phyloP scores from a whole-genome alignment of 768 basidiomycete species.

The Leccinum sublutescens region DNA sequence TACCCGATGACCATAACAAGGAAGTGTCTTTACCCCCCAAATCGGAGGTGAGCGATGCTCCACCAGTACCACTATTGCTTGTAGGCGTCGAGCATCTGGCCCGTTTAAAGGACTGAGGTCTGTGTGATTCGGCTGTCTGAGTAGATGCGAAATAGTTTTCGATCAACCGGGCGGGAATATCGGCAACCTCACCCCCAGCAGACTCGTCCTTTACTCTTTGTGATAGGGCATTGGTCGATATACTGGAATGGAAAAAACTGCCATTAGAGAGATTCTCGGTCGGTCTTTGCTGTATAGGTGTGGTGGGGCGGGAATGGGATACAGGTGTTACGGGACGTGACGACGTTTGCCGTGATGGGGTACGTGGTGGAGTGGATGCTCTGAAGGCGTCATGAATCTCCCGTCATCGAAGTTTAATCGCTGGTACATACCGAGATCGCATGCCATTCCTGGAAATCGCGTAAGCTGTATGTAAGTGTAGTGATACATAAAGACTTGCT shows the following conservation, averaged over 20 bases:
- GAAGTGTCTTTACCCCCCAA: slow-evolving; percentile 11
- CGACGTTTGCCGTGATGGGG: slow-evolving; percentile 13
- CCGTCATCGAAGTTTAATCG: neutral
- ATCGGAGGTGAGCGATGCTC: slow-evolving; percentile 11
- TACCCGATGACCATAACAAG: slow-evolving; percentile 40
- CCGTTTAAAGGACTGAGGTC: slow-evolving; percentile 73
- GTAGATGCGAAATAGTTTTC: slow-evolving; percentile 49
- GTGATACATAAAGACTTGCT: neutral
- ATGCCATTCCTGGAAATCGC: neutral
- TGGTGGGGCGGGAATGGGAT: slow-evolving; percentile 10
- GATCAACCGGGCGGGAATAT: slow-evolving; percentile 53
- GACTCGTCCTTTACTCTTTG: slow-evolving; percentile 22
- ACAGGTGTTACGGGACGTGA: slow-evolving; percentile 17
- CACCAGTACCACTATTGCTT: slow-evolving; percentile 29
- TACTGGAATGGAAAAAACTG: neutral
- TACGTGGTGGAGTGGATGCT: slow-evolving; percentile 18
- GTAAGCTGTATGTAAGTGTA: slow-evolving; percentile 5
- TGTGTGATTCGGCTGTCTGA: slow-evolving; percentile 56
- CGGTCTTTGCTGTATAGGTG: slow-evolving; percentile 9
- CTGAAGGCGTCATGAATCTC: slow-evolving; percentile 1
- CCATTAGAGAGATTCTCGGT: neutral
- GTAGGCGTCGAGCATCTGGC: slow-evolving; percentile 43
- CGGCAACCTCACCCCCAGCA: slow-evolving; percentile 58
- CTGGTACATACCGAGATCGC: slow-evolving; percentile 17
- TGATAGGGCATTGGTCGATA: neutral